Evolutionary conservation across 2,329 filamentous ascomycete species (phyloP).

Genomic region (Sarocladium oryzae): DNA sequence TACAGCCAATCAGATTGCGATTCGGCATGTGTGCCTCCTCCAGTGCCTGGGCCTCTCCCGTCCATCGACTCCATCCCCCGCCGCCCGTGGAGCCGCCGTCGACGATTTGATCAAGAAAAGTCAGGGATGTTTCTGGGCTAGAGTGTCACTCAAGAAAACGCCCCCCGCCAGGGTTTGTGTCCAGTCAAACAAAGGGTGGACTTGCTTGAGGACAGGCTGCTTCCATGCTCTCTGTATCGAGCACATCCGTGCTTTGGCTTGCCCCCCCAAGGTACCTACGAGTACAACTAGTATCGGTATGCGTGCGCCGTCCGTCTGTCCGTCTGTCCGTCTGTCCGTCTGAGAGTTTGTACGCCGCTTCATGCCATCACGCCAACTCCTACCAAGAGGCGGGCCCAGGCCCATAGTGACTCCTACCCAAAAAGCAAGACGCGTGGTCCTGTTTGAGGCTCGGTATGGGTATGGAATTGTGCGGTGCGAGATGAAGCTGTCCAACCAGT

Average conservation of each 20-base stretch:
- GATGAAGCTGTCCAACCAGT: slow-evolving; percentile 4
- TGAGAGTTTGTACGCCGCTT: background rate
- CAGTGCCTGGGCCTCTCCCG: slow-evolving; percentile 4
- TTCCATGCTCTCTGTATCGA: too few species aligned
- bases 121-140: slow-evolving; percentile 5
- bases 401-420: background rate
- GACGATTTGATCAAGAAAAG: background rate
- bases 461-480: background rate
- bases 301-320: background rate
- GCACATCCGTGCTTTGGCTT: background rate
- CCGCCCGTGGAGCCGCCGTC: slow-evolving; percentile 2
- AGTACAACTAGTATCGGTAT: background rate
- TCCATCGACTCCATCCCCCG: background rate
- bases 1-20: background rate
- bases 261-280: background rate
- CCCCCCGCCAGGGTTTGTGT: slow-evolving; percentile 5
- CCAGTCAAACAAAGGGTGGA: background rate
- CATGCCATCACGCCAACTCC: background rate
- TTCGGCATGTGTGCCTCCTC: slow-evolving; percentile 7
- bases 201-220: too few species aligned
- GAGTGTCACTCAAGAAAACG: background rate
- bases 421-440: background rate
- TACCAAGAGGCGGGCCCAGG: background rate
- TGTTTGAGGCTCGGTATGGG: background rate
- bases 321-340: too few species aligned